Evolutionary conservation across 768 basidiomycete species (phyloP), one percentile per base, ranked within the genome.

Genomic region (Podaxis sp.): DNA sequence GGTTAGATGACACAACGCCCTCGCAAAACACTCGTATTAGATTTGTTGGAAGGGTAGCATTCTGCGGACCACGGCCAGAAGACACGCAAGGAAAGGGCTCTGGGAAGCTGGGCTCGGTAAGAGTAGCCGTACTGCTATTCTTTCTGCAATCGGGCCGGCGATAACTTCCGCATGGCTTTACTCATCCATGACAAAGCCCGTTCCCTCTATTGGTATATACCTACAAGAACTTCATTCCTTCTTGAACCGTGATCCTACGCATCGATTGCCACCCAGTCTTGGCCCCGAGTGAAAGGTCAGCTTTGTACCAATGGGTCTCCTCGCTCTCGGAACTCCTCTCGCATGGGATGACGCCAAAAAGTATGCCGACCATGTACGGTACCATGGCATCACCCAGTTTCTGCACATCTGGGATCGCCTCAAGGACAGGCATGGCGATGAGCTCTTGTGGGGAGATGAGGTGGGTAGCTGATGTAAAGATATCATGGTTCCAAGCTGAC

Each of bases 361-460:
- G 61, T 83, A 93, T 68, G 91, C 93, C 15, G 87, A 94, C 71
- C 94, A 98, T 76, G 93, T 98, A 66, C 82, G 95, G 66, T 77
- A 80, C 56, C 96, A 98, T 73, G 97, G 97, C 51, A 94, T 98
- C 70, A 88, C 91, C 6, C 97, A 99, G 75, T 96, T 99, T 74
- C 76, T 99, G 59, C 84, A 96, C 68, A 93, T 87, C 55, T 99
- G 95, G 94, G 87, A 95, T 70, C 85, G 88, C 53, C 81, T 96
- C 71, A 98, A 97, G 82, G 90, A 93, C 71, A 82, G 93, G 66
- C 84, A 85, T 22, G 96, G 95, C 1, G 95, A 98, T 70, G 91
- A 94, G 66, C 79, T 99, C 33, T 82, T 97, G 11, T 99, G 97
- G 97, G 97, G 97, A 17, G 97, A 99, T 71, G 97, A 99, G 90